Evolutionary conservation across 2,329 filamentous ascomycete genomes (phyloP), one percentile per base, ranked within the genome.

Genomic region (Cladosporium velox): DNA sequence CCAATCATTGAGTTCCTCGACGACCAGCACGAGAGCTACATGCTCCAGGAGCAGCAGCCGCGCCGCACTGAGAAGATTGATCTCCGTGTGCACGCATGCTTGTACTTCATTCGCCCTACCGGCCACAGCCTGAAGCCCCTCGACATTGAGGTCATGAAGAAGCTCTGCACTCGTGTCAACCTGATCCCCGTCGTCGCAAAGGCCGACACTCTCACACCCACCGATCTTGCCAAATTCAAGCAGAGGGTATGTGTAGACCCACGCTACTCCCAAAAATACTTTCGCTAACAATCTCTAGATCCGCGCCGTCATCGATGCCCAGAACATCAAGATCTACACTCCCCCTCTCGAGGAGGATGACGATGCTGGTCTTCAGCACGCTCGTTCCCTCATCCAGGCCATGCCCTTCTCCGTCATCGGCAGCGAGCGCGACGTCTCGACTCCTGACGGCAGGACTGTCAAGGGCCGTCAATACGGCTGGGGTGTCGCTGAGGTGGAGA

Each of bases 81-180:
- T 79, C 91, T 99, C 76, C 93, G 95, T 84, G 96, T 99, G 72
- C 95, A 99, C 80, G 91, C 94, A 72, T 99, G 95, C 83, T 82
- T 99, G 79, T 99, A 99, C 88, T 99, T 99, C 84, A 98, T 99
- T 81, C 90, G 96, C 78, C 95, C 95, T 66, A 99, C 95, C 65
- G 96, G 95, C 78, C 95, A 99, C 86, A 97, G 94, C 73, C 84
- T 99, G 75, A 99, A 99, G 89, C 95, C 95, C 67, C 87, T 99
- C 70, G 95, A 99, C 79, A 99, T 99, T 76, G 95, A 99, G 85
- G 95, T 99, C 69, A 99, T 99, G 95, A 99, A 98, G 89, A 91
- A 95, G 78, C 88, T 99, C 71, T 97, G 92, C 86, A 95, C 95
- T 67, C 91, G 95, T 78, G 95, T 99, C 80, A 99, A 99, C 84